A percentile compares a stretch with the other conserved stretches of the same genome.
phyloP scores from a whole-genome alignment of 441 rosid species.

The Manihot esculenta region DNA sequence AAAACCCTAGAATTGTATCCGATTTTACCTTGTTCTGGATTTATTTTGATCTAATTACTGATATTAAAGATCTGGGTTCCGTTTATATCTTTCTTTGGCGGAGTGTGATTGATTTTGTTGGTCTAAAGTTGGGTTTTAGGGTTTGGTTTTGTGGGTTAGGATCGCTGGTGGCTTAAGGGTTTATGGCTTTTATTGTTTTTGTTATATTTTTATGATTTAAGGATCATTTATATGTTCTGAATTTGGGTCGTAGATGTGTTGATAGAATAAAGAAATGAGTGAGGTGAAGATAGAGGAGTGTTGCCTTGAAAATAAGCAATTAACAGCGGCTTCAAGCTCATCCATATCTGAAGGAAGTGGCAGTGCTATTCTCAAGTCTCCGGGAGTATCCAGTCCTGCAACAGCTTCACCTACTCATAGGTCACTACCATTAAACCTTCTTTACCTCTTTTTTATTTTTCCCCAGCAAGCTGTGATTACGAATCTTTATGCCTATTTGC shows the following conservation, averaged over 20 bases:
- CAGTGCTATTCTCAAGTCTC: conserved; percentile 64
- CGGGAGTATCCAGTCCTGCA: conserved; percentile 63
- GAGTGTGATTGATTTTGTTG: conserved; percentile 28
- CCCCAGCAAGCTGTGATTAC: background rate
- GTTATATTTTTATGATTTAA: conserved; percentile 7
- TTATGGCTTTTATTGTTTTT: conserved; percentile 13
- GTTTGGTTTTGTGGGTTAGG: background rate
- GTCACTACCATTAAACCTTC: conserved; percentile 39
- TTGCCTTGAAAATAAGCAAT: conserved; percentile 84
- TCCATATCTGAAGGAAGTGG: conserved; percentile 85
- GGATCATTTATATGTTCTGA: conserved; percentile 21
- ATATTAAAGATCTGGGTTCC: conserved; percentile 56
- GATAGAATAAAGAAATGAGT: conserved; percentile 47
- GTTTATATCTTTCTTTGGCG: conserved; percentile 22
- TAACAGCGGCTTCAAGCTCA: conserved; percentile 66
- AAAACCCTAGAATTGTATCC: conserved; percentile 53
- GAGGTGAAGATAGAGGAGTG: conserved; percentile 56
- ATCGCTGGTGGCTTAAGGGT: conserved; percentile 10
- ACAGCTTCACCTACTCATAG: conserved; percentile 64
- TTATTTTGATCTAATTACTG: conserved; percentile 34
- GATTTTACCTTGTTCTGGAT: conserved; percentile 3
- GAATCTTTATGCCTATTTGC: background rate
- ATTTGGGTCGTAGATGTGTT: conserved; percentile 42
- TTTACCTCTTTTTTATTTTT: background rate
- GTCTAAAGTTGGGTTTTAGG: conserved; percentile 19